Conservation (phyloP, 371 early-diverging fungal genomes). For the Cokeromyces recurvatus region DNA sequence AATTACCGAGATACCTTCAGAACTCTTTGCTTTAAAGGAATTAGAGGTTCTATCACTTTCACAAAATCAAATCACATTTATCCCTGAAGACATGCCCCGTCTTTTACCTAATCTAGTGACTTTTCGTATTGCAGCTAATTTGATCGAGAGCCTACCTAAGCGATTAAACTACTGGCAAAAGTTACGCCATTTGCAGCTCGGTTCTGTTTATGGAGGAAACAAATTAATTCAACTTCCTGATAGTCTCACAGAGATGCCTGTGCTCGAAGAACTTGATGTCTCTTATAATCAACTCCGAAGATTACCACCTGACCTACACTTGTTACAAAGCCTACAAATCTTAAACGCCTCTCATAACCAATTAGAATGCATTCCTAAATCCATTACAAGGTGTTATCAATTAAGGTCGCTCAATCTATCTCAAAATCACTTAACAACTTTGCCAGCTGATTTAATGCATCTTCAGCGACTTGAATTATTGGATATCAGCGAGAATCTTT, state of each 20-base stretch:
- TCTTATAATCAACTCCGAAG: slow-evolving; percentile 47
- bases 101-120: slow-evolving; percentile 41
- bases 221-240: slow-evolving; percentile 41
- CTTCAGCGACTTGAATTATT: slow-evolving; percentile 48
- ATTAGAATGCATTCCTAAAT: slow-evolving; percentile 54
- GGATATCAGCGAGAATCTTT: slow-evolving; percentile 56
- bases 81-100: slow-evolving; percentile 41
- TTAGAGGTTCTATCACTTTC: slow-evolving; percentile 52
- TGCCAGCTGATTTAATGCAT: slow-evolving; percentile 56
- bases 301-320: slow-evolving; percentile 28
- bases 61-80: slow-evolving; percentile 43
- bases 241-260: slow-evolving; percentile 38
- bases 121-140: slow-evolving; percentile 49
- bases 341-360: slow-evolving; percentile 50
- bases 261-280: slow-evolving; percentile 49
- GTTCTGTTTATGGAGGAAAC: slow-evolving; percentile 61
- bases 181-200: slow-evolving; percentile 54
- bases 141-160: slow-evolving; percentile 40
- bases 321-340: slow-evolving; percentile 26
- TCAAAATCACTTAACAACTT: slow-evolving; percentile 52
- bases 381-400: slow-evolving; percentile 40
- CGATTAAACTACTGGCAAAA: slow-evolving; percentile 34
- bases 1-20: slow-evolving; percentile 45
- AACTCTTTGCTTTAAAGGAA: slow-evolving; percentile 38
- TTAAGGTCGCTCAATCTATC: slow-evolving; percentile 50